Evolutionary conservation across 2,329 filamentous ascomycete genomes (phyloP), one percentile per base, ranked within the genome.

Genomic region (Purpureocillium lavendulum): DNA sequence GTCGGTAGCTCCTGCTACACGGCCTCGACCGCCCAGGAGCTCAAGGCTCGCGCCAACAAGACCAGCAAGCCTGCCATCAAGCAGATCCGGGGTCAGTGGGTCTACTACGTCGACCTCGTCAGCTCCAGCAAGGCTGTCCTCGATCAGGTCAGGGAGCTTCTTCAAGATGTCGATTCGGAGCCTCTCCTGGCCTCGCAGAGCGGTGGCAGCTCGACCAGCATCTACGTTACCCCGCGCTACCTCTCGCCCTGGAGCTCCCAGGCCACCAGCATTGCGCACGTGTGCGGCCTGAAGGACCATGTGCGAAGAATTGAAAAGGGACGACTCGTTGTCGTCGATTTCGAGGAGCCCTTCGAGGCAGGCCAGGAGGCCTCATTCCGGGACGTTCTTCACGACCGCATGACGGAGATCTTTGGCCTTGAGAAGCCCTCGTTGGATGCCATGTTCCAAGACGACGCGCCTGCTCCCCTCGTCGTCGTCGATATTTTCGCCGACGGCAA

Each of bases 191-290:
- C 53, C 17, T 45, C 59, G 13, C 51, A 54, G 30, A 53, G 48
- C 30, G 53, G 55, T 45, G 71, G 75, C 39, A 60, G 69, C 42
- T 67, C 70, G 33, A 64, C 72, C 36, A 69, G 81, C 45, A 75
- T 85, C 58, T 87, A 88, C 57, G 73, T 95, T 42, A 80, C 76
- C 35, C 90, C 90, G 15, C 78, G 90, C 49, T 84, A 85, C 52
- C 89, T 94, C 50, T 96, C 89, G 31, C 92, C 92, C 58, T 98
- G 92, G 92, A 96, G 88, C 64, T 95, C 89, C 41, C 89, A 96
- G 62, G 90, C 89, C 21, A 95, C 90, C 35, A 90, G 81, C 58
- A 96, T 97, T 59, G 84, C 90, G 39, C 81, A 92, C 49, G 90
- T 96, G 26, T 97, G 90, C 58, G 89, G 86, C 18, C 69, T 97